A percentile compares a stretch with the other conserved stretches of the same genome.
These are phyloP conservation scores for Populus pruinosa DNA, from an alignment of 345 rosid genomes.

Conservation along the genomic window DNA sequence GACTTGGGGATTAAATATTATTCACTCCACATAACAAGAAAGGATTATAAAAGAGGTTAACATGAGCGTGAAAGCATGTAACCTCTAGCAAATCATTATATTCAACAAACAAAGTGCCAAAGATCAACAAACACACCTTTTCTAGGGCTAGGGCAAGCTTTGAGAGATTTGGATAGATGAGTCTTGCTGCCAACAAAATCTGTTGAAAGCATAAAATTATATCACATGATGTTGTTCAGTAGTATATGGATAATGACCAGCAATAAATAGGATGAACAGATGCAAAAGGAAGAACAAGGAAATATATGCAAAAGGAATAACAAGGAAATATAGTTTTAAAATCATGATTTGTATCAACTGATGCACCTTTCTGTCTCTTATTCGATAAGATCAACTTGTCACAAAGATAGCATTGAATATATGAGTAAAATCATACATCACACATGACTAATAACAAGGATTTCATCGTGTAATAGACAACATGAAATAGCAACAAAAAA, in stretches of 20 bases:
- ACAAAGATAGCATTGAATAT: not conserved
- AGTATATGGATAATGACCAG: not conserved
- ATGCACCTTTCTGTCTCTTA: not conserved
- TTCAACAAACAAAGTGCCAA: not conserved
- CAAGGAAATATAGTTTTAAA: not conserved
- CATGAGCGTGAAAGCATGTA: not conserved
- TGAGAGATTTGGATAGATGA: slow-evolving; percentile 78
- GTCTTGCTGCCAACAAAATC: slow-evolving; percentile 73
- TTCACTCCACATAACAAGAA: not conserved
- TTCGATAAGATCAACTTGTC: not conserved
- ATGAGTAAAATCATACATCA: not conserved
- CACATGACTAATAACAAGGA: not conserved
- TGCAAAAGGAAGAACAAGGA: not conserved
- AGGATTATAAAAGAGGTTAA: not conserved
- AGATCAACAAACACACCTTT: slow-evolving; percentile 44
- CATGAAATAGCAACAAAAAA: too few species aligned
- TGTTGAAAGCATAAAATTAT: slow-evolving; percentile 22
- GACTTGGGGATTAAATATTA: not conserved
- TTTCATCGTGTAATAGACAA: too few species aligned
- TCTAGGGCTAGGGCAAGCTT: slow-evolving; percentile 95
- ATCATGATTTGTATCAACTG: not conserved
- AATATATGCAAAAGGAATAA: too few species aligned
- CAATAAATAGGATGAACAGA: not conserved
- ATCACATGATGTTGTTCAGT: not conserved
- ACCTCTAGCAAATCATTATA: not conserved